phyloP scores from a whole-genome alignment of 441 rosid genomes.

The Jatropha podagrica region DNA sequence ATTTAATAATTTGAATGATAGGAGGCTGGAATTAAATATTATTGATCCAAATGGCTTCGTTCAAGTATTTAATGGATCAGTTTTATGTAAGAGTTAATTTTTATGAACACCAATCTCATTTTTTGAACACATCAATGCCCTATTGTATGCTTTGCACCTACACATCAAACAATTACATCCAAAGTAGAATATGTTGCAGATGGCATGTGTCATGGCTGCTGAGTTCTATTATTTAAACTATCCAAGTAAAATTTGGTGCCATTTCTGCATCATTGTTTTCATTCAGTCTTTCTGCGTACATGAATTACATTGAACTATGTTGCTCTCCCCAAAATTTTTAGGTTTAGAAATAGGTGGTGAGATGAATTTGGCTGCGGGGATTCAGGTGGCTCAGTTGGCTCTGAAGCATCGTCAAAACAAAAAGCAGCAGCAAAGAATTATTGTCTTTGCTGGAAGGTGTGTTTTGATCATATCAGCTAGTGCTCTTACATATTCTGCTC shows the following conservation, averaged over 20 bases:
- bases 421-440: constrained; percentile 82
- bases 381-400: constrained; percentile 86
- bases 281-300: not conserved
- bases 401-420: constrained; percentile 97
- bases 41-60: not conserved
- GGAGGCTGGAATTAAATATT: constrained; percentile 2
- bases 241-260: not conserved
- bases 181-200: not conserved
- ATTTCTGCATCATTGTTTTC: not conserved
- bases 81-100: not conserved
- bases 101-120: not conserved
- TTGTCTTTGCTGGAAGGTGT: constrained; percentile 90
- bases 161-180: not conserved
- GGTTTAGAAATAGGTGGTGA: constrained; percentile 91
- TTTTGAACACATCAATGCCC: not conserved
- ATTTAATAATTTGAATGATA: not conserved
- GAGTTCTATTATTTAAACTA: not conserved
- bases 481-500: not conserved
- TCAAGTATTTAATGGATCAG: not conserved
- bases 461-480: not conserved
- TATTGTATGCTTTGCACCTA: not conserved
- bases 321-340: constrained; percentile 22
- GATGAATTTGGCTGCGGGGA: constrained; percentile 75
- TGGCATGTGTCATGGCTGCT: too few relatives aligned
- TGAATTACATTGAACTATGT: constrained; percentile 4